A percentile compares a stretch with the other conserved stretches of the same genome.
Evolutionary conservation across 1,284 basidiomycete species (phyloP).

Genomic region (Rhodotorula sp.): DNA sequence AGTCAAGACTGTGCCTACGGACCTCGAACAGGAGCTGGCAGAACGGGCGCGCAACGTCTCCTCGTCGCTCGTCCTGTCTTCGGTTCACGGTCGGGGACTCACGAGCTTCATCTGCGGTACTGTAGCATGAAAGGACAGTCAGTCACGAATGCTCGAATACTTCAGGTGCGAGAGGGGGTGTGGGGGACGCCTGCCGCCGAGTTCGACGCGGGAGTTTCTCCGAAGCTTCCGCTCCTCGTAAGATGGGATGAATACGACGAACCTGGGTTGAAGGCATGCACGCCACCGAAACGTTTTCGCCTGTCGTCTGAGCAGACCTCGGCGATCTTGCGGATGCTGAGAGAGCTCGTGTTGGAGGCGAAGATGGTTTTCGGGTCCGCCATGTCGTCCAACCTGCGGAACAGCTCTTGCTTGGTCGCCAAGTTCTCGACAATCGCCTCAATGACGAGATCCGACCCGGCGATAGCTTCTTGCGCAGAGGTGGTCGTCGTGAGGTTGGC

Average conservation of each 20-base stretch:
- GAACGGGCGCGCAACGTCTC: background rate
- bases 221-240: too few relatives aligned
- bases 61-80: too few relatives aligned
- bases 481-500: slow-evolving; percentile 55
- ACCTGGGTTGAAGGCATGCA: slow-evolving; percentile 54
- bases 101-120: slow-evolving; percentile 58
- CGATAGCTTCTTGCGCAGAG: slow-evolving; percentile 54
- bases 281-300: slow-evolving; percentile 52
- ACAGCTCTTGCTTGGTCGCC: slow-evolving; percentile 58
- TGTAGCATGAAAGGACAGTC: too few relatives aligned
- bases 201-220: too few relatives aligned
- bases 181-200: too few relatives aligned
- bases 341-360: slow-evolving; percentile 58
- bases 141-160: too few relatives aligned
- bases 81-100: background rate
- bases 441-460: slow-evolving; percentile 56
- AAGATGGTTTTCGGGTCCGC: slow-evolving; percentile 55
- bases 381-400: slow-evolving; percentile 55
- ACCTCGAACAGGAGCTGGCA: background rate
- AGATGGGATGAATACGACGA: too few relatives aligned
- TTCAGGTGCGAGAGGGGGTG: background rate
- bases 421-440: slow-evolving; percentile 61
- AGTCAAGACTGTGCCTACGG: background rate
- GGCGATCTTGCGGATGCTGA: slow-evolving; percentile 57
- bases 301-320: slow-evolving; percentile 45